phyloP scores from a whole-genome alignment of 495 filamentous ascomycete genomes.

The Tetracladium setigerum region DNA sequence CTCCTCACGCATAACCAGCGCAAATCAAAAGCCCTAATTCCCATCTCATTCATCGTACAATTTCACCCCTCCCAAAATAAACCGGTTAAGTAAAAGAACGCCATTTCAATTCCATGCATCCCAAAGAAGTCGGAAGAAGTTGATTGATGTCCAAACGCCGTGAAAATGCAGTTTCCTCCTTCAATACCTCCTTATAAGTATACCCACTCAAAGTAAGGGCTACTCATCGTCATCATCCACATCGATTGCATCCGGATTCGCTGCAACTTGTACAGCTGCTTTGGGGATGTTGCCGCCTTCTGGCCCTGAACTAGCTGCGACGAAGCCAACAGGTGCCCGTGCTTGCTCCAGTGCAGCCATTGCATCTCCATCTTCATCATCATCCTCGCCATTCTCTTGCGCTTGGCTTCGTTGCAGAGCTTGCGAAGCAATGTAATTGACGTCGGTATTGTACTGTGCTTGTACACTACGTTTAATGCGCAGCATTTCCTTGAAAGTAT shows the following conservation, averaged over 20 bases:
- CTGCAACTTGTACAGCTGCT: conserved; percentile 33
- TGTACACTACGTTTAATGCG: conserved; percentile 96
- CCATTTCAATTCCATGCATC: too few relatives aligned
- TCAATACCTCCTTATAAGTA: background rate
- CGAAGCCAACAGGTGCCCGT: conserved; percentile 83
- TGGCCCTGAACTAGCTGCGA: conserved; percentile 73
- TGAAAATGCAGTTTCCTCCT: background rate
- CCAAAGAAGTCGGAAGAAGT: too few relatives aligned
- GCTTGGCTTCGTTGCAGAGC: conserved; percentile 77
- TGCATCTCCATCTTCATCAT: conserved; percentile 56
- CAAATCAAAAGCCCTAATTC: too few relatives aligned
- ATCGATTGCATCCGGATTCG: conserved; percentile 87
- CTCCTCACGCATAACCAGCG: too few relatives aligned
- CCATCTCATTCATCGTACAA: too few relatives aligned
- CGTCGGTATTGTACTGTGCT: conserved; percentile 96
- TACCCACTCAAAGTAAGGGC: background rate
- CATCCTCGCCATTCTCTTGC: conserved; percentile 34
- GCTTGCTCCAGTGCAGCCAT: conserved; percentile 89
- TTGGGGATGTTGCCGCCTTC: conserved; percentile 59
- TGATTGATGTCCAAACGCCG: too few relatives aligned
- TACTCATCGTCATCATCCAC: conserved; percentile 45
- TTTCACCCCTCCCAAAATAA: too few relatives aligned
- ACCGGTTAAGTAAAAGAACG: too few relatives aligned
- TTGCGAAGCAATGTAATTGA: conserved; percentile 97
- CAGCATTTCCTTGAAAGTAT: conserved; percentile 99